A percentile compares a stretch with the other conserved stretches of the same genome.
Conservation (phyloP, 148 eudicot species). For the Tetragonia tetragonoides region DNA sequence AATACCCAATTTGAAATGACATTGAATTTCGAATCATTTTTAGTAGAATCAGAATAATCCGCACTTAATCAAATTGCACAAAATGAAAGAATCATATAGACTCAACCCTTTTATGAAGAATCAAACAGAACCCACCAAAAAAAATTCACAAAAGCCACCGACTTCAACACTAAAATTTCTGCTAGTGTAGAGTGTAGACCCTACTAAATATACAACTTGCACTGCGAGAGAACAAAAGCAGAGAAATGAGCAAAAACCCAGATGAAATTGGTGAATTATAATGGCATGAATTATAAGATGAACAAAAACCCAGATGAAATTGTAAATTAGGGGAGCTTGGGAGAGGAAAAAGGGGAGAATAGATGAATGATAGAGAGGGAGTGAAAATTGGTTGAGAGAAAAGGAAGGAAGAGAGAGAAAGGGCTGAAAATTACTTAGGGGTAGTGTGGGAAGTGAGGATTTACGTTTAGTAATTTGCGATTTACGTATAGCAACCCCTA, state of each 20-base stretch:
- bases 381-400: no score
- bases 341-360: no score
- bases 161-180: conserved; percentile 27
- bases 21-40: conserved; percentile 18
- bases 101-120: conserved; percentile 17
- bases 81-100: conserved; percentile 25
- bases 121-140: conserved; percentile 24
- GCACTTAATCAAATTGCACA: conserved; percentile 5
- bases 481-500: no score
- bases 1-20: conserved; percentile 22
- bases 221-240: conserved; percentile 11
- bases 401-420: no score
- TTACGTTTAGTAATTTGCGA: no score
- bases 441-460: no score
- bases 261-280: background rate
- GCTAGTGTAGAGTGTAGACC: conserved; percentile 30
- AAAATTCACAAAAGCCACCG: conserved; percentile 26
- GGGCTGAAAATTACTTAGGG: no score
- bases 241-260: conserved; percentile 6
- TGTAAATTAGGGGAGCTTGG: no score
- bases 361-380: no score
- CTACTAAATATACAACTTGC: conserved; percentile 28
- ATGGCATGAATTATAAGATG: no score
- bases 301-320: background rate
- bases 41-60: conserved; percentile 31